Evolutionary conservation across 1,284 basidiomycete species (phyloP), one percentile per base, ranked within the genome.

Genomic region (Crucibulum cyathiforme): DNA sequence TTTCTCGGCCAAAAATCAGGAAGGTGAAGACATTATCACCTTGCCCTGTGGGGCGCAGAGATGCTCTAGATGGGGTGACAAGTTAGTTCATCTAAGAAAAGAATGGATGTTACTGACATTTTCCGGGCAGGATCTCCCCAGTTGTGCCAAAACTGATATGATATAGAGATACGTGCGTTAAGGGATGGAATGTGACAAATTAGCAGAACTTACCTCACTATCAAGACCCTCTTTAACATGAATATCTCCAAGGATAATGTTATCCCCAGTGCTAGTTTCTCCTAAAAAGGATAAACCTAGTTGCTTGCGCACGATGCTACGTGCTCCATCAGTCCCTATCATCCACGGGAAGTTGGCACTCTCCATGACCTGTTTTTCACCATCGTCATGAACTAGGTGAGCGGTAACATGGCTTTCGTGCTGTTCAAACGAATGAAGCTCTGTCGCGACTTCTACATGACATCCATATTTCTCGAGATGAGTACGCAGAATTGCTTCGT

Each of bases 211-310:
- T 56, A 81, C 82, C 24, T 73, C 63, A 35, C 67, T 61, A 46
- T 63, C 65, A 35, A 76, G 54, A 8, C 73, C 69, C 5, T 74
- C 75, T n/a, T 36, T 51, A 1, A 77, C 60, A 38, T 67, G 68
- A n/a, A 84, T 72, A 62, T 85, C 83, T 1, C 81, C 84, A 5
- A 78, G 67, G 3, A 82, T 63, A 10, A 76, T 65, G 12, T 66
- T 65, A 15, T 79, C 66, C 8, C 76, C 62, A 7, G 58, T 68
- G 38, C 67, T 7, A 15, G 49, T 69, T 56, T 84, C 76, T 0
- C 82, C 82, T 1, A 78, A 58, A 56, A 83, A 82, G 0, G 71
- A 63, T 37, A 82, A 58, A 0, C 74, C 75, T 5, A 80, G 70
- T 34, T 69, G 63, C 57, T 81, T 80, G 37, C 78, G 71, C n/a